Evolutionary conservation across 78 protist species (phyloP).

Genomic region (Fonticula alba): DNA sequence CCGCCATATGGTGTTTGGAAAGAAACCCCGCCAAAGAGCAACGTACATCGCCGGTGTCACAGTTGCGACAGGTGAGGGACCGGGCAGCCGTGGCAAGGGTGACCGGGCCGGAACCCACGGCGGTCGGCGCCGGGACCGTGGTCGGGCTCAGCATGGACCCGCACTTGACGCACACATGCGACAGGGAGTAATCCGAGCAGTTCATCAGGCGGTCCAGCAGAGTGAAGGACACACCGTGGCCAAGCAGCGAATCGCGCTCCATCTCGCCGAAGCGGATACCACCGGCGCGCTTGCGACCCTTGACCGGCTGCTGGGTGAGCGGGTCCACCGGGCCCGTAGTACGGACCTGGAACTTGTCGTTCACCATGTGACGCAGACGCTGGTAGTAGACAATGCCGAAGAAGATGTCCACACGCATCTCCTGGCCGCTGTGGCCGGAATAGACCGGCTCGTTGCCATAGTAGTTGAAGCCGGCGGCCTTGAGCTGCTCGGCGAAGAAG

Average conservation of each 20-base stretch:
- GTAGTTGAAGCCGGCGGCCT: slow-evolving; percentile 69
- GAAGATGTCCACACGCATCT: slow-evolving; percentile 75
- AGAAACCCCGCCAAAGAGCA: no score
- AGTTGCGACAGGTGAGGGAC: not conserved
- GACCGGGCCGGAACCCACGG: not conserved
- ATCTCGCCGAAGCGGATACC: slow-evolving; percentile 99
- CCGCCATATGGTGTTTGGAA: no score
- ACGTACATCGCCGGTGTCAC: slow-evolving; percentile 14
- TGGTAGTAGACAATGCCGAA: slow-evolving; percentile 85
- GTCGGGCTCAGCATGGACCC: slow-evolving; percentile 37
- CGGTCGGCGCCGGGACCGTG: not conserved
- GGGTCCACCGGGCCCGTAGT: slow-evolving; percentile 67
- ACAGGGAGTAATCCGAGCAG: slow-evolving; percentile 44
- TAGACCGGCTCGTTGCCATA: slow-evolving; percentile 77
- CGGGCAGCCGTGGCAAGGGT: not conserved
- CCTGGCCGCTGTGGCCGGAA: slow-evolving; percentile 63
- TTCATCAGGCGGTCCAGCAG: slow-evolving; percentile 78
- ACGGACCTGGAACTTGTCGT: slow-evolving; percentile 96
- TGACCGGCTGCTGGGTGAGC: slow-evolving; percentile 89
- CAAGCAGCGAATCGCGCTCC: slow-evolving; percentile 95
- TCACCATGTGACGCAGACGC: slow-evolving; percentile 95
- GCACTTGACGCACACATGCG: slow-evolving; percentile 44
- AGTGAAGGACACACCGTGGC: slow-evolving; percentile 81
- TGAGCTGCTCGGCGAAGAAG: slow-evolving; percentile 74
- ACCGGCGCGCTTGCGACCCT: slow-evolving; percentile 65